Evolutionary conservation across 768 basidiomycete species (phyloP).

Genomic region (Kwoniella dendrophila): DNA sequence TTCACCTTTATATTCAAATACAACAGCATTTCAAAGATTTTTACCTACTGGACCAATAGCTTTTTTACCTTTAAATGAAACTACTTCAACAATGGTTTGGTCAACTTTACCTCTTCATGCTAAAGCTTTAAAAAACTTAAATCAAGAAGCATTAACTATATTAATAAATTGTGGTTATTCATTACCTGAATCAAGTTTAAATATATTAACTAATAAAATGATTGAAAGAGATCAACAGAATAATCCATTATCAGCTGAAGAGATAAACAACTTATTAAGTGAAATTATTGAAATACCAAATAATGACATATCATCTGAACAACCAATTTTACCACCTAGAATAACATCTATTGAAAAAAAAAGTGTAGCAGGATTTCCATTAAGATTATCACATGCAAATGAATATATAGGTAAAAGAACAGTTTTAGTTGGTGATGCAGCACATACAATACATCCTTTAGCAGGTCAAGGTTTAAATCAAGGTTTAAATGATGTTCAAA

Average conservation of each 20-base stretch:
- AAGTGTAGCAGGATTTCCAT: constrained; percentile 84
- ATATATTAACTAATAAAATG: constrained; percentile 38
- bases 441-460: constrained; percentile 90
- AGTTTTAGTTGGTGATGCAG: constrained; percentile 91
- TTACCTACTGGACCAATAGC: constrained; percentile 93
- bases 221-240: constrained; percentile 15
- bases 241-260: constrained; percentile 58
- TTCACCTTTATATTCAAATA: constrained; percentile 61
- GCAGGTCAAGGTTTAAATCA: constrained; percentile 95
- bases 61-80: constrained; percentile 82
- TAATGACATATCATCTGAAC: constrained; percentile 60
- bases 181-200: constrained; percentile 45
- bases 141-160: constrained; percentile 65
- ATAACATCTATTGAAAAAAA: constrained; percentile 71
- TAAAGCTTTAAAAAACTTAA: constrained; percentile 67
- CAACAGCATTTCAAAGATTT: constrained; percentile 89
- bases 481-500: constrained; percentile 83
- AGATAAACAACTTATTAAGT: constrained; percentile 55
- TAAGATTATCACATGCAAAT: constrained; percentile 83
- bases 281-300: neutral
- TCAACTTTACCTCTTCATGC: constrained; percentile 79
- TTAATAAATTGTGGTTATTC: constrained; percentile 94
- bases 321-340: constrained; percentile 72
- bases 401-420: constrained; percentile 78
- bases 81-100: constrained; percentile 88